Evolutionary conservation across 2,329 filamentous ascomycete species (phyloP).

Genomic region (Colletotrichum horii): DNA sequence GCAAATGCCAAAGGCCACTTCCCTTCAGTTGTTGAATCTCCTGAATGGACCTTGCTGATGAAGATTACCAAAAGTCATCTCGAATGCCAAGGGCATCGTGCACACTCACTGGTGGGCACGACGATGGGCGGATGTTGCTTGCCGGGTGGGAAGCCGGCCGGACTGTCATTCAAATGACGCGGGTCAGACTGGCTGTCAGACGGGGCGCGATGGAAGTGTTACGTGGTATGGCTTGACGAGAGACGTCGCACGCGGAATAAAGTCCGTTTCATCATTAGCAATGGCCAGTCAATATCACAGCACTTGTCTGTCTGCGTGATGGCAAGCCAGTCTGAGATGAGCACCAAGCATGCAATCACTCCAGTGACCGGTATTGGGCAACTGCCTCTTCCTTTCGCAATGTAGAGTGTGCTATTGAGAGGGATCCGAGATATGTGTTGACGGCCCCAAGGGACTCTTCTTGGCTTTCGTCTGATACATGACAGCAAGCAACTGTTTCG

Average conservation of each 20-base stretch:
- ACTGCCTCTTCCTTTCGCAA: background rate
- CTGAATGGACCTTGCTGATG: background rate
- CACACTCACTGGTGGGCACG: background rate
- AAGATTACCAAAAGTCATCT: background rate
- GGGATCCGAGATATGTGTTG: background rate
- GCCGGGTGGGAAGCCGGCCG: background rate
- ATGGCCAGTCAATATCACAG: background rate
- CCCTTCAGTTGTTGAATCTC: background rate
- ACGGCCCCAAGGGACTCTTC: background rate
- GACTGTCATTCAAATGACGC: background rate
- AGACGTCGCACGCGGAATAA: background rate
- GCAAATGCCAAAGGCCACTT: background rate
- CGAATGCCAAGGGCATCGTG: background rate
- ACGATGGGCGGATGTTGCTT: background rate
- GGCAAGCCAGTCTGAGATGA: background rate
- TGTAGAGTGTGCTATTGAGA: background rate
- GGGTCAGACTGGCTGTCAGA: background rate
- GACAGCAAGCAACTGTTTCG: background rate
- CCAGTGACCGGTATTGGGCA: background rate
- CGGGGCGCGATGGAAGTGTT: background rate
- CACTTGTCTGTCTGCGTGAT: background rate
- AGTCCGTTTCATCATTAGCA: background rate
- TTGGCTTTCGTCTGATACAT: background rate
- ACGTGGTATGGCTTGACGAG: background rate
- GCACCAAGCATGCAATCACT: background rate